Evolutionary conservation across 83 land plant species (phyloP).

Genomic region (Picea mariana): DNA sequence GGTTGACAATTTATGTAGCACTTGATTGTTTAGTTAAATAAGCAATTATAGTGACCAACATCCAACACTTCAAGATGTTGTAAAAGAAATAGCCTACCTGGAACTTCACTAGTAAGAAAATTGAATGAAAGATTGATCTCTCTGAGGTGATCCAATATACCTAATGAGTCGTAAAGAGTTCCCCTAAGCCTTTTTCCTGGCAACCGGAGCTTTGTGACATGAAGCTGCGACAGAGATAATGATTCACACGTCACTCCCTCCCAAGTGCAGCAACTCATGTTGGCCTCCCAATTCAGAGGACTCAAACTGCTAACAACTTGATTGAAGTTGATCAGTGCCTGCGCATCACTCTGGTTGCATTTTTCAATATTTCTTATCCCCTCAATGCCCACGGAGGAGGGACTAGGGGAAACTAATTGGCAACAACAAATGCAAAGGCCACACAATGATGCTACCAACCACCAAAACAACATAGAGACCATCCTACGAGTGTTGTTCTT

Average conservation of each 20-base stretch:
- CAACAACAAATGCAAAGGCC: no score
- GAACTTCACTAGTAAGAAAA: slow-evolving; percentile 23
- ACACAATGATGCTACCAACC: no score
- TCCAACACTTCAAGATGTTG: slow-evolving; percentile 25
- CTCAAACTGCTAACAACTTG: neutral
- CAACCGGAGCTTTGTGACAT: slow-evolving; percentile 27
- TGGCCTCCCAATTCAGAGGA: neutral
- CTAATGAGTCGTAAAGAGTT: slow-evolving; percentile 21
- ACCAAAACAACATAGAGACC: no score
- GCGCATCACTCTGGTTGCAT: neutral
- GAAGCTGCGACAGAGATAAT: neutral
- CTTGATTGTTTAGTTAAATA: no score
- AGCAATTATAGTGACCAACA: neutral
- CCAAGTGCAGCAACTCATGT: slow-evolving; percentile 28
- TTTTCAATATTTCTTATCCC: no score
- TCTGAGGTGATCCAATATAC: slow-evolving; percentile 22
- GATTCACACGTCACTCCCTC: slow-evolving; percentile 23
- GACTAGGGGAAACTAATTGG: no score
- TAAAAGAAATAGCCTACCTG: slow-evolving; percentile 26
- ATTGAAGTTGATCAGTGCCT: neutral
- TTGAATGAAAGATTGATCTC: slow-evolving; percentile 35
- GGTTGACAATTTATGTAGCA: no score
- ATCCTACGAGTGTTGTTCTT: neutral
- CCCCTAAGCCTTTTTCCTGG: slow-evolving; percentile 28
- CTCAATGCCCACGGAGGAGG: no score